A percentile compares a stretch with the other conserved stretches of the same genome.
Conservation (phyloP, 2,329 filamentous ascomycete genomes). For the Epichloe hybrida region DNA sequence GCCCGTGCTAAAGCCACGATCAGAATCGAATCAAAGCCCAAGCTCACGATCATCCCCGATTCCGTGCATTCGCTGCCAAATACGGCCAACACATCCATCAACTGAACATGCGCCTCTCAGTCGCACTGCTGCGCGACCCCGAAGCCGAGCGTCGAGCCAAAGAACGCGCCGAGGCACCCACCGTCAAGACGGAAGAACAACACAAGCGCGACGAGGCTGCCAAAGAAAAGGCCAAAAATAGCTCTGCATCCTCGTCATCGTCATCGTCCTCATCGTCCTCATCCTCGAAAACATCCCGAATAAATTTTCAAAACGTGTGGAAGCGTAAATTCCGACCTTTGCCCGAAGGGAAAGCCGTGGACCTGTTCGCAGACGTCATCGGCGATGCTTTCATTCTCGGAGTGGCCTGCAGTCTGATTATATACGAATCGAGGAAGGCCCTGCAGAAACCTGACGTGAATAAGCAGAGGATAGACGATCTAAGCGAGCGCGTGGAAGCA, state of each 20-base stretch:
- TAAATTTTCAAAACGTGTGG: constrained; percentile 41
- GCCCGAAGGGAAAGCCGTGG: constrained; percentile 52
- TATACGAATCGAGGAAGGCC: constrained; percentile 48
- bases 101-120: constrained; percentile 51
- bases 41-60: constrained; percentile 49
- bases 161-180: constrained; percentile 49
- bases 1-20: constrained; percentile 7
- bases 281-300: constrained; percentile 11
- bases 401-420: constrained; percentile 41
- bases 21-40: constrained; percentile 54
- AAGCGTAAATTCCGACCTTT: constrained; percentile 46
- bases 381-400: constrained; percentile 50
- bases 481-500: constrained; percentile 34
- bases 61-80: constrained; percentile 45
- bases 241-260: neutral
- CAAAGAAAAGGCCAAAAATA: constrained; percentile 22
- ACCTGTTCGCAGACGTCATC: constrained; percentile 52
- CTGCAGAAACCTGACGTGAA: constrained; percentile 48
- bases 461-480: constrained; percentile 36
- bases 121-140: constrained; percentile 43
- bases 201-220: constrained; percentile 37
- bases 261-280: neutral
- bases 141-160: constrained; percentile 44
- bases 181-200: constrained; percentile 52
- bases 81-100: constrained; percentile 54